Evolutionary conservation across 441 rosid genomes (phyloP).

Genomic region (Adansonia grandidieri): DNA sequence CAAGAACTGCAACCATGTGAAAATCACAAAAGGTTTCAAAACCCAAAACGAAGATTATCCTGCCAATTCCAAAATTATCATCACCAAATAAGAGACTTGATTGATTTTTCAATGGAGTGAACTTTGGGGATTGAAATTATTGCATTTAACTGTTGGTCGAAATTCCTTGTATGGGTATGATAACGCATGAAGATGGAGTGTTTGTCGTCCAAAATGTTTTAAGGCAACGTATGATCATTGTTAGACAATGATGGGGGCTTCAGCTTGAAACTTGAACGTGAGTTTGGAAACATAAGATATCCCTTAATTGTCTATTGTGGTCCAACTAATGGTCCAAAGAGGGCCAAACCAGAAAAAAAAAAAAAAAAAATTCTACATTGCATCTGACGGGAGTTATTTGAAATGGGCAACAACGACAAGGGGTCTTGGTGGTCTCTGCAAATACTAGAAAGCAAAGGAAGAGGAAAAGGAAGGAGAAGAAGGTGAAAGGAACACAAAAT

Average conservation of each 20-base stretch:
- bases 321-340: slow-evolving; percentile 16
- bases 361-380: no score
- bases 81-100: neutral
- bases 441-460: no score
- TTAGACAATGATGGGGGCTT: slow-evolving; percentile 19
- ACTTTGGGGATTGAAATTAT: slow-evolving; percentile 21
- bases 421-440: no score
- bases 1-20: slow-evolving; percentile 54
- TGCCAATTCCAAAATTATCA: slow-evolving; percentile 29
- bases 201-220: slow-evolving; percentile 33
- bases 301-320: slow-evolving; percentile 23
- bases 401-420: no score
- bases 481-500: no score
- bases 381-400: no score
- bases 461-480: no score
- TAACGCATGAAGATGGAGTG: slow-evolving; percentile 39
- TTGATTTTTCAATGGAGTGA: slow-evolving; percentile 11
- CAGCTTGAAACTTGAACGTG: slow-evolving; percentile 20
- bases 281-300: slow-evolving; percentile 26
- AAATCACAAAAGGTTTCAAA: slow-evolving; percentile 26
- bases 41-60: slow-evolving; percentile 25
- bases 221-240: slow-evolving; percentile 22
- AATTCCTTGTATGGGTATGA: slow-evolving; percentile 26
- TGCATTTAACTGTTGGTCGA: neutral
- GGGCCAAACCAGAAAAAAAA: no score